A percentile compares a stretch with the other conserved stretches of the same genome.
These are phyloP conservation scores for Colletotrichum gigasporum DNA, from an alignment of 2,329 filamentous ascomycete species.

Conservation along the genomic window DNA sequence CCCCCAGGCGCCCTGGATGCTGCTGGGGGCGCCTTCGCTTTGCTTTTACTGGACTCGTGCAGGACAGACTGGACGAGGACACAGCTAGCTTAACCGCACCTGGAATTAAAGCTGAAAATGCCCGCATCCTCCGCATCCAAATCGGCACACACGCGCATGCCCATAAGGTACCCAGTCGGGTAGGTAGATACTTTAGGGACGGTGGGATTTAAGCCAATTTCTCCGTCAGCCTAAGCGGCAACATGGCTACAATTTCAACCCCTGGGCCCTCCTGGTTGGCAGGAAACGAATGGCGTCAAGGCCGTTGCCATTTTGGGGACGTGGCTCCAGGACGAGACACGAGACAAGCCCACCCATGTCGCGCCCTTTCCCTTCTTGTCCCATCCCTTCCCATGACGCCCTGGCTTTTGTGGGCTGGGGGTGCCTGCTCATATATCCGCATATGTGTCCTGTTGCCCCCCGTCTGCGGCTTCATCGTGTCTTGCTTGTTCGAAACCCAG, in stretches of 20 bases:
- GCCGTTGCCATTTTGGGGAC: background rate
- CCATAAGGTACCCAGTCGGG: no score
- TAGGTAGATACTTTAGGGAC: no score
- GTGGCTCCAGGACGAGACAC: conserved; percentile 2
- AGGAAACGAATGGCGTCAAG: background rate
- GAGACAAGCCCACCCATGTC: background rate
- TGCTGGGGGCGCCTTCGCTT: background rate
- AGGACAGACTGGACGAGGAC: no score
- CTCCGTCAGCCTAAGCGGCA: background rate
- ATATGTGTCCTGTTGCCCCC: conserved; percentile 5
- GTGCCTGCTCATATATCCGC: background rate
- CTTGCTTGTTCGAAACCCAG: background rate
- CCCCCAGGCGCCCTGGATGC: no score
- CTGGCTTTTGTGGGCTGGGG: no score
- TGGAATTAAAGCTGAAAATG: background rate
- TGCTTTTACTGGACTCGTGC: background rate
- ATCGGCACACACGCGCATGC: background rate
- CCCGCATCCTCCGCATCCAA: background rate
- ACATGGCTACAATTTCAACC: no score
- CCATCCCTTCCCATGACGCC: conserved; percentile 2
- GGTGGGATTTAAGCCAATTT: background rate
- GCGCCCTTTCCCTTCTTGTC: background rate
- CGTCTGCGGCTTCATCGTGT: background rate
- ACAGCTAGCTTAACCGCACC: background rate
- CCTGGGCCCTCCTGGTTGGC: background rate